phyloP scores from a whole-genome alignment of 257 asterid species.

The Plectranthus barbatus region DNA sequence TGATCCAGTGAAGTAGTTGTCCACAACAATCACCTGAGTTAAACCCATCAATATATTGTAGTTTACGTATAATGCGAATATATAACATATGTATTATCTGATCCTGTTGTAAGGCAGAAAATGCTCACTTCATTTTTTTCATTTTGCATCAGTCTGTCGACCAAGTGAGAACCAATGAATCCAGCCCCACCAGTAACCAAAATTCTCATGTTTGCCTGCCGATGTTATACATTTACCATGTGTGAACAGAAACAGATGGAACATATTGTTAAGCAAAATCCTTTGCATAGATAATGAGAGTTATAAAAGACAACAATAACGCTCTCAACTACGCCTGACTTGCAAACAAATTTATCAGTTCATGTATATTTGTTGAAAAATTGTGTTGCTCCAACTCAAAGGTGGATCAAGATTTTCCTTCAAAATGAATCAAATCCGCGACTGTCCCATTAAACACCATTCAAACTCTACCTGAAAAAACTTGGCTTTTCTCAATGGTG shows the following conservation, averaged over 20 bases:
- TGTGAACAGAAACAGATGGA: background rate
- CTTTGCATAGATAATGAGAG: no score
- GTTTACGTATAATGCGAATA: background rate
- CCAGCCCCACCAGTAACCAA: constrained; percentile 99
- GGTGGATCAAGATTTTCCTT: background rate
- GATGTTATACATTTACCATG: background rate
- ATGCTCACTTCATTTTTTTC: constrained; percentile 84
- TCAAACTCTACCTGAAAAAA: constrained; percentile 56
- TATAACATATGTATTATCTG: background rate
- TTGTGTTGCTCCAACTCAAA: no score
- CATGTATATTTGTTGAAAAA: no score
- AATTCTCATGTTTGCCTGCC: constrained; percentile 93
- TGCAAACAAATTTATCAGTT: background rate
- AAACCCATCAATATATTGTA: background rate
- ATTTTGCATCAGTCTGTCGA: constrained; percentile 84
- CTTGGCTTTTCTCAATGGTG: constrained; percentile 85
- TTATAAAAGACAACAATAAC: background rate
- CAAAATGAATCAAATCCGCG: background rate
- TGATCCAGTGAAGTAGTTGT: constrained; percentile 94
- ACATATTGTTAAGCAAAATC: no score
- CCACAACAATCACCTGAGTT: constrained; percentile 77
- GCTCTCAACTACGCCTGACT: background rate
- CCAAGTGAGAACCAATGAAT: constrained; percentile 97
- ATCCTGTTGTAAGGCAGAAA: constrained; percentile 2
- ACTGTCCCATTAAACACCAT: background rate